phyloP scores from a whole-genome alignment of 1,284 basidiomycete species.

The Athelia sp. region DNA sequence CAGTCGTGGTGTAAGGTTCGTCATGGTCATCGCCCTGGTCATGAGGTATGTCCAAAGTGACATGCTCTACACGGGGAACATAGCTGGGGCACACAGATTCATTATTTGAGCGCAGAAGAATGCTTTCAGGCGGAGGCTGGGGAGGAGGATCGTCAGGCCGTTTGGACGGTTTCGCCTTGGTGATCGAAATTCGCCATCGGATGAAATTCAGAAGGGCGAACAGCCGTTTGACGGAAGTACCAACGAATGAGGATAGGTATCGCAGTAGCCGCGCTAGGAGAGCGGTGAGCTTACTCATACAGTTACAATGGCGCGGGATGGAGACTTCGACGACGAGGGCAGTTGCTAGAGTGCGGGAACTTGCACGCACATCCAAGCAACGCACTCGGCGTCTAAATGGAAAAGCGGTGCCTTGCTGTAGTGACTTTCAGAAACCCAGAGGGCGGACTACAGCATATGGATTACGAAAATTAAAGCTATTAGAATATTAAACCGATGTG shows the following conservation, averaged over 20 bases:
- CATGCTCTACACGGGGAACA: neutral
- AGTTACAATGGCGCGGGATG: neutral
- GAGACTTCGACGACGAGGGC: neutral
- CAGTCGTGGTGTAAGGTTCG: neutral
- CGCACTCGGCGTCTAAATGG: neutral
- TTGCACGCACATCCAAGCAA: neutral
- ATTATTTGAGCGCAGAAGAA: neutral
- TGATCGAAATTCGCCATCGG: neutral
- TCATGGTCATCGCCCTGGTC: neutral
- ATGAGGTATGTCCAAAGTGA: neutral
- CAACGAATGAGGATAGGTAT: neutral
- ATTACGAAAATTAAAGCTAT: neutral
- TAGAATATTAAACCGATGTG: neutral
- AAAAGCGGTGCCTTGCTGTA: neutral
- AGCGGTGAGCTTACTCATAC: neutral
- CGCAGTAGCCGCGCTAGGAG: neutral
- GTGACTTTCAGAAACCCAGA: neutral
- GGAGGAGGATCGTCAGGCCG: neutral
- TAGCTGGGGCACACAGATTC: neutral
- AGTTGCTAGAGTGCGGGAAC: neutral
- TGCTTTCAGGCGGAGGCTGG: neutral
- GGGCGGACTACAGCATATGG: neutral
- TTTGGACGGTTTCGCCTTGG: neutral
- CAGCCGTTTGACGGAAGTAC: neutral
- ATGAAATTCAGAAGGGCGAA: neutral